phyloP scores from a whole-genome alignment of 805 yeast species.

The Ogataea henricii region DNA sequence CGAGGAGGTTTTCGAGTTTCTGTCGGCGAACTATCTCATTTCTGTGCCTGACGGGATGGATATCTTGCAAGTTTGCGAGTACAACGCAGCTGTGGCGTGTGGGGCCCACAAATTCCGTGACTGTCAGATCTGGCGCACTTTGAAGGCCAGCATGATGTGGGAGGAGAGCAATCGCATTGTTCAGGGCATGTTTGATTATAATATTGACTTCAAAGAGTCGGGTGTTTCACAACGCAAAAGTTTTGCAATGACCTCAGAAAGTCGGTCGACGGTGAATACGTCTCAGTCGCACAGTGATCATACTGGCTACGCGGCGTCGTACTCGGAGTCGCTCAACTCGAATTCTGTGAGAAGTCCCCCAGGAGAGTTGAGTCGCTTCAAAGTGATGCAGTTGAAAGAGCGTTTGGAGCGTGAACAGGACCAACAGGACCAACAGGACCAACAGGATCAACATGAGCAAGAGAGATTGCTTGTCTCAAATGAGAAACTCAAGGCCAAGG shows the following conservation, averaged over 20 bases:
- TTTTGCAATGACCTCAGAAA: constrained; percentile 22
- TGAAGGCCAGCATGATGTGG: constrained; percentile 50
- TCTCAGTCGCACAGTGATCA: constrained; percentile 24
- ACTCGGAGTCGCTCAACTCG: constrained; percentile 21
- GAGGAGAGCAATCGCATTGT: constrained; percentile 18
- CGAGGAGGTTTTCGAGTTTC: constrained; percentile 44
- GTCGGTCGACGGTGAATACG: constrained; percentile 24
- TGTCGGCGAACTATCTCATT: constrained; percentile 51
- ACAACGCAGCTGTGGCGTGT: constrained; percentile 59
- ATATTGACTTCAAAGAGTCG: constrained; percentile 7
- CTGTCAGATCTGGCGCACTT: constrained; percentile 63
- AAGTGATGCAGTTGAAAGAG: constrained; percentile 2
- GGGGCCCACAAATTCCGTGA: constrained; percentile 53
- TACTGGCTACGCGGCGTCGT: constrained; percentile 25
- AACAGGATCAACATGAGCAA: neutral
- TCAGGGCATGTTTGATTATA: constrained; percentile 20
- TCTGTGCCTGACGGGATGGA: constrained; percentile 50
- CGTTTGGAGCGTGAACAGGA: neutral
- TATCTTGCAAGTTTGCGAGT: constrained; percentile 54
- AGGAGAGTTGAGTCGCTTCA: constrained; percentile 5
- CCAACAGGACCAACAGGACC: neutral
- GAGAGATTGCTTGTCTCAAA: neutral
- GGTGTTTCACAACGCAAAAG: constrained; percentile 10
- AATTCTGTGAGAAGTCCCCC: constrained; percentile 13
- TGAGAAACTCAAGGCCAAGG: neutral